Evolutionary conservation across 164 flowering plant genomes (phyloP).

Genomic region (Aristolochia fimbriata): DNA sequence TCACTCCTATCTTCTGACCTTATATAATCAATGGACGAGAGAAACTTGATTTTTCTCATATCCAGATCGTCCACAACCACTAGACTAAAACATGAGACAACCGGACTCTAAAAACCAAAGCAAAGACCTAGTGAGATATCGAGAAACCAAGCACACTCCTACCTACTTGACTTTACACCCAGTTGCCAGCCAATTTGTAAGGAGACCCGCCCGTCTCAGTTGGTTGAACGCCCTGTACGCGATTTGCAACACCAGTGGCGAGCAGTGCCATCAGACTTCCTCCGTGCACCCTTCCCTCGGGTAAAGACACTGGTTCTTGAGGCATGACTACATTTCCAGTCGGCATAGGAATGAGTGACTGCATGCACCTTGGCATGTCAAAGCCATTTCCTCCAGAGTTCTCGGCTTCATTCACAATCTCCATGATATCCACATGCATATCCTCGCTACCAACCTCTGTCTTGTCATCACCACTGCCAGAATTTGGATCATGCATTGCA

Average conservation of each 20-base stretch:
- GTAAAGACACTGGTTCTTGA: constrained; percentile 8
- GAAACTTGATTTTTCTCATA: not conserved
- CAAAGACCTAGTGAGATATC: not conserved
- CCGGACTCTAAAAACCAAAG: not conserved
- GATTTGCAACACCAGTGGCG: constrained; percentile 8
- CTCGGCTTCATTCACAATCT: constrained; percentile 6
- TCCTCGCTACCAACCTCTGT: constrained; percentile 26
- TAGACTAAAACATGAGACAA: not conserved
- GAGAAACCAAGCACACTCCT: not conserved
- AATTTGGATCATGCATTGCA: constrained; percentile 22
- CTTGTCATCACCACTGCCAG: constrained; percentile 20
- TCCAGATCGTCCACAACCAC: not conserved
- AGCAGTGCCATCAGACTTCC: constrained; percentile 44
- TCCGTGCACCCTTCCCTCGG: constrained; percentile 58
- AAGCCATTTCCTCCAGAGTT: constrained; percentile 10
- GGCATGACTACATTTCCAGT: not conserved
- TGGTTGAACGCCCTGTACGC: constrained; percentile 10
- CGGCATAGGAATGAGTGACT: not conserved
- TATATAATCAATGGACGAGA: not conserved
- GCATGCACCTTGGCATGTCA: not conserved
- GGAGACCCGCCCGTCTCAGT: constrained; percentile 11
- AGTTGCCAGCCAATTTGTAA: constrained; percentile 12
- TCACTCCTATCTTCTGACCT: not conserved
- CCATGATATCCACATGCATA: constrained; percentile 32
- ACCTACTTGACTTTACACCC: constrained; percentile 10